Base-by-base conservation (phyloP, 2,329 filamentous ascomycete species). In the Penicillium verrucosum region DNA sequence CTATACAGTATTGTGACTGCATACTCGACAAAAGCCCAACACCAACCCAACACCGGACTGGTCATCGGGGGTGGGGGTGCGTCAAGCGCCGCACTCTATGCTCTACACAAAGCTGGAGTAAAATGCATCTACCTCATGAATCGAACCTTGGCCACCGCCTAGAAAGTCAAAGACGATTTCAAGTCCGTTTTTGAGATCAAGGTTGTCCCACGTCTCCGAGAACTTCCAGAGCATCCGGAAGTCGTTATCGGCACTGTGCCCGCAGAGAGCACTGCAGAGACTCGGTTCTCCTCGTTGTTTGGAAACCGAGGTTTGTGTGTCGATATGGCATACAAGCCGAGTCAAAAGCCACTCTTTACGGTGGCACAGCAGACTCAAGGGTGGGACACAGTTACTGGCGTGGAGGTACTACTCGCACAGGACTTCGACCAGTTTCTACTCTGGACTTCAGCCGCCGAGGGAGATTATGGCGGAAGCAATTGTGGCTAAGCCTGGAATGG, bases 1-100 rank as follows among this genome's bases (percentile, higher is more conserved):
- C 72, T 79, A 16, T 51, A 68, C 69, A 38, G 71, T 68, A 5
- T 77, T 55, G 67, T 44, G 43, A 30, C 27, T 58, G 30, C 59
- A 60, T 45, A 56, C 60, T 30, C 53, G 43, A 38, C 60, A 21
- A 50, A 41, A 27, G 43, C 21, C n/a, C 40, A 27, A 27, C 65
- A 5, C 51, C 60, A 16, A 51, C 62, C 16, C 6, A 68, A 59
- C 7, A 58, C 68, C 4, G 73, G 70, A 1, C 50, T 79, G 34
- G 70, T 76, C 0, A 18, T 18, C 18, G 18, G 18, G 18, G 18
- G 18, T 18, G 76, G 77, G 3, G 77, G 77, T 5, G 77, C 76
- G 0, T 72, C 72, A 14, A 69, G 76, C 14, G 76, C 76, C 1
- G 75, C 77, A 7, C 61, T 77, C 5, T 77, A 73, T 42, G 68